Evolutionary conservation across 176 grass and related monocot species (phyloP).

Genomic region (Hsuehochloa calcarea): DNA sequence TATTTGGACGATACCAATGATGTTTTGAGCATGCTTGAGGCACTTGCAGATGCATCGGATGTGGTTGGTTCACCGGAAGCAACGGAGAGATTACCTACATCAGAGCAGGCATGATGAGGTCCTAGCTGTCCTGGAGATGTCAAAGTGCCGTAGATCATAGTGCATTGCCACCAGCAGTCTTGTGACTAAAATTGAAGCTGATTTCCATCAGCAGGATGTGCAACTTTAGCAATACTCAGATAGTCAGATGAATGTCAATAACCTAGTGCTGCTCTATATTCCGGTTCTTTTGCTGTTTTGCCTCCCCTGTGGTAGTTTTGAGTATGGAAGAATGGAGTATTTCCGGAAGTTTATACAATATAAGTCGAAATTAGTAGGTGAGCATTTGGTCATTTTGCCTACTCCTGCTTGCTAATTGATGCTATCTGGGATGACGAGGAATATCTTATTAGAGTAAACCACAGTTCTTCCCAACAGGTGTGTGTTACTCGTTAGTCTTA

Average conservation of each 20-base stretch:
- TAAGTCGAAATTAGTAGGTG: not conserved
- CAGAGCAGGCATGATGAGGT: constrained; percentile 13
- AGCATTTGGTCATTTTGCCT: not conserved
- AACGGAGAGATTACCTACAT: not conserved
- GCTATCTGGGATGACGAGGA: not conserved
- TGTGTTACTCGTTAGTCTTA: not conserved
- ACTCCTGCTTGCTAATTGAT: not conserved
- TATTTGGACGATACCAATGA: constrained; percentile 59
- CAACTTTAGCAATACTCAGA: constrained; percentile 12
- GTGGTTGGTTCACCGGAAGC: not conserved
- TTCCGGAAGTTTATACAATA: not conserved
- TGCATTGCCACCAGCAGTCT: not conserved
- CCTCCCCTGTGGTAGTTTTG: not conserved
- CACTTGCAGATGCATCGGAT: constrained; percentile 50
- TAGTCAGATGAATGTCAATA: constrained; percentile 36
- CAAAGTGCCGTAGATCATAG: not conserved
- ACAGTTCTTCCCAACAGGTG: not conserved
- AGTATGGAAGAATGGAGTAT: not conserved
- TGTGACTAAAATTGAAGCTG: constrained; percentile 14
- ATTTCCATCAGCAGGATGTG: not conserved
- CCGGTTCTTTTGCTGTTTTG: constrained; percentile 1
- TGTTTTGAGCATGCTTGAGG: constrained; percentile 52
- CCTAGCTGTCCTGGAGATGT: not conserved
- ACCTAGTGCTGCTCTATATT: constrained; percentile 23
- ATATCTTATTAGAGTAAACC: not conserved